Percentiles rank a stretch among this genome's conserved stretches.
Conservation (phyloP, 2,329 filamentous ascomycete species). For the Mycosphaerella arachidis region DNA sequence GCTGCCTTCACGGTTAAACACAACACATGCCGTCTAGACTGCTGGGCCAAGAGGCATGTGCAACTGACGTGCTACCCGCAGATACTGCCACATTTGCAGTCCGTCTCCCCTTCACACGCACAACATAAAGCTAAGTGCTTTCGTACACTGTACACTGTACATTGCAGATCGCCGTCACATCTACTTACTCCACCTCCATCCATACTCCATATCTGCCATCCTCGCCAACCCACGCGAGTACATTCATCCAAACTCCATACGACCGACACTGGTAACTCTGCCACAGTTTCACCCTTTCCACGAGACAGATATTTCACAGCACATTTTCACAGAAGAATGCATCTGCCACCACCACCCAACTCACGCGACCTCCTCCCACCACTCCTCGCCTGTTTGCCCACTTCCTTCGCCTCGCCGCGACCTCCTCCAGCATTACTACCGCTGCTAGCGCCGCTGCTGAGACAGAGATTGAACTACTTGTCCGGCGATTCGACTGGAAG, state of each 20-base stretch:
- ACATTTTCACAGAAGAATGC: slow-evolving; percentile 41
- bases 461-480: slow-evolving; percentile 60
- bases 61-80: background rate
- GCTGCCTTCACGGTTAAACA: background rate
- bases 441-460: slow-evolving; percentile 59
- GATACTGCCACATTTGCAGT: background rate
- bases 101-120: background rate
- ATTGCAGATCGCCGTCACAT: background rate
- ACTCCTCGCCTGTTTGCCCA: slow-evolving; percentile 59
- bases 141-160: background rate
- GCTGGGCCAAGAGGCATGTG: background rate
- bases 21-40: background rate
- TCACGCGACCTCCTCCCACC: slow-evolving; percentile 56
- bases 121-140: background rate
- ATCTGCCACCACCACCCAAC: slow-evolving; percentile 51
- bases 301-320: slow-evolving; percentile 12
- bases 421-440: slow-evolving; percentile 59
- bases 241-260: background rate
- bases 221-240: background rate
- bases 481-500: slow-evolving; percentile 45
- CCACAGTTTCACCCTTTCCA: slow-evolving; percentile 3
- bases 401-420: slow-evolving; percentile 54
- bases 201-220: background rate
- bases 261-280: slow-evolving; percentile 4
- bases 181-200: background rate